Conservation (phyloP, 805 yeast genomes). For the Maudiozyma saulgeensis region DNA sequence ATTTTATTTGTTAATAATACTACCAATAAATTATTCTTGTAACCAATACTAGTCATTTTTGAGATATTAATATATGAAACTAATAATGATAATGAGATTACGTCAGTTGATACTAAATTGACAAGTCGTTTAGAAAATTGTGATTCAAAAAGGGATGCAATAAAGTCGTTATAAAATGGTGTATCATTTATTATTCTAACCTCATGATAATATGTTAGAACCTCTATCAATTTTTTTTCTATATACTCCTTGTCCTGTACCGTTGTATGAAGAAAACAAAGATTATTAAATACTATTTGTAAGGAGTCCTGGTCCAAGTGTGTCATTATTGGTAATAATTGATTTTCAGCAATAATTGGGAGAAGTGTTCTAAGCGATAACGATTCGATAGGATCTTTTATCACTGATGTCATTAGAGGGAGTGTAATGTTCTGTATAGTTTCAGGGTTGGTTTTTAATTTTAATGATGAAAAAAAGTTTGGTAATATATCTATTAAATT, state of each 20-base stretch:
- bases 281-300: neutral
- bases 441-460: too few species aligned
- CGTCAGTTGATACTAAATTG: neutral
- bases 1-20: neutral
- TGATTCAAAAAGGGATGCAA: neutral
- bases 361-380: too few species aligned
- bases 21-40: conserved; percentile 3
- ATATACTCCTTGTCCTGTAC: neutral
- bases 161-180: too few species aligned
- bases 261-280: neutral
- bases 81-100: neutral
- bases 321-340: too few species aligned
- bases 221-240: neutral
- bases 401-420: too few species aligned
- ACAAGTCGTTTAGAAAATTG: neutral
- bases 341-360: too few species aligned
- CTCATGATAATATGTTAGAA: neutral
- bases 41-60: neutral
- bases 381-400: too few species aligned
- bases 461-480: too few species aligned
- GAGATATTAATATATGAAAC: neutral
- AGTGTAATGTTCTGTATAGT: too few species aligned
- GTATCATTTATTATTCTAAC: neutral
- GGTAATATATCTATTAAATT: too few species aligned
- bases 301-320: neutral